Percentiles rank a stretch among this genome's conserved stretches.
Evolutionary conservation across 345 rosid species (phyloP).

Genomic region (Bruguiera parviflora): DNA sequence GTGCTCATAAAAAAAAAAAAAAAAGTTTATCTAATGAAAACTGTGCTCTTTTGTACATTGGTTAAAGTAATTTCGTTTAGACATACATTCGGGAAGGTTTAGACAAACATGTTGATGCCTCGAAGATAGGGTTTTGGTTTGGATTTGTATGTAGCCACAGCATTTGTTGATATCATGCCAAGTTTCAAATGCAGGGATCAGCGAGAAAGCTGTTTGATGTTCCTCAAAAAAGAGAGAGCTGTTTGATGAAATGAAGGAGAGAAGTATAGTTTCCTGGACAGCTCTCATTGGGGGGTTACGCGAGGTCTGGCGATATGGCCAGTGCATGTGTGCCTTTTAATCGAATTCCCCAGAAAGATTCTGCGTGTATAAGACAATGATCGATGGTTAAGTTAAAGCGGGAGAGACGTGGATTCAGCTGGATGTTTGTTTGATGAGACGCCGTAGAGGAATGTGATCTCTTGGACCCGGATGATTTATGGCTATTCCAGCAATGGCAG

Average conservation of each 20-base stretch:
- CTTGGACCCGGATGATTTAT: conserved; percentile 82
- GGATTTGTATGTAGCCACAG: conserved; percentile 60
- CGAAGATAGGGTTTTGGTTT: conserved; percentile 47
- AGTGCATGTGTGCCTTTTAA: conserved; percentile 46
- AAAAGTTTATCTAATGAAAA: too few relatives aligned
- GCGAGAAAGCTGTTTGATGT: conserved; percentile 59
- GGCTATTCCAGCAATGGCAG: conserved; percentile 60
- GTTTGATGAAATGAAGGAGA: conserved; percentile 28
- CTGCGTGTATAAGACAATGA: too few relatives aligned
- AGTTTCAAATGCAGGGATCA: conserved; percentile 37
- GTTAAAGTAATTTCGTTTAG: too few relatives aligned
- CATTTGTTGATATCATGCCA: conserved; percentile 62
- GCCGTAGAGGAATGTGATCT: conserved; percentile 44
- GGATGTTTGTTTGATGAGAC: conserved; percentile 49
- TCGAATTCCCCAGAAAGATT: conserved; percentile 47
- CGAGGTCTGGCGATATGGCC: conserved; percentile 43
- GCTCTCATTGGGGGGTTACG: conserved; percentile 55
- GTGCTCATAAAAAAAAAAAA: too few relatives aligned
- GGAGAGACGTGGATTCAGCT: conserved; percentile 55
- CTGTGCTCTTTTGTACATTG: too few relatives aligned
- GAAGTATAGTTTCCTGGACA: conserved; percentile 70
- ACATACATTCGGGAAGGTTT: conserved; percentile 38
- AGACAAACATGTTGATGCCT: conserved; percentile 46
- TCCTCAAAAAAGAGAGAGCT: not conserved
- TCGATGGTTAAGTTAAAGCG: not conserved